These are phyloP conservation scores for Collybia sordida DNA, from an alignment of 768 basidiomycete genomes.

Conservation along the genomic window DNA sequence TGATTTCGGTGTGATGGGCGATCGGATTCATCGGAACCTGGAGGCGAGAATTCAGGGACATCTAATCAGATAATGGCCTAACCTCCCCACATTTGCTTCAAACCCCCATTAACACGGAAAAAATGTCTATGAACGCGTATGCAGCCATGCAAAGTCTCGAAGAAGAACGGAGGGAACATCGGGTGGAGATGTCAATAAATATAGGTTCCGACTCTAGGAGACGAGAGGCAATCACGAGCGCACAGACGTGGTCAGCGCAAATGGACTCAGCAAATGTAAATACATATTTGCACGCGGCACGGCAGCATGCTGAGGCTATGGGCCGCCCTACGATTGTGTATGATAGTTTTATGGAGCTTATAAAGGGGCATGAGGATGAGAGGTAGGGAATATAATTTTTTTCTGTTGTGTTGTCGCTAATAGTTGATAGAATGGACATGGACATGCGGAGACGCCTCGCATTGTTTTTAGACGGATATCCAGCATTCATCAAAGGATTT, in stretches of 20 bases:
- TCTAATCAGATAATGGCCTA: not conserved
- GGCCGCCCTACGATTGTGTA: slow-evolving; percentile 2
- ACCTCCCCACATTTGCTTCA: not conserved
- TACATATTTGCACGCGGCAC: not conserved
- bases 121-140: no score
- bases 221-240: not conserved
- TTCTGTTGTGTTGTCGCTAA: not conserved
- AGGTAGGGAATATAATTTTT: not conserved
- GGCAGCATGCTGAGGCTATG: not conserved
- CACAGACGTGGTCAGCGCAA: not conserved
- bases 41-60: not conserved
- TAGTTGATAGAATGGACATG: not conserved
- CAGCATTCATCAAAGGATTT: not conserved
- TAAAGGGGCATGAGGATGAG: not conserved
- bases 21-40: not conserved
- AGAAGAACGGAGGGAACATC: no score
- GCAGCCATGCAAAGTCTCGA: no score
- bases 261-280: not conserved
- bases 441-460: not conserved
- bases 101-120: not conserved
- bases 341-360: not conserved
- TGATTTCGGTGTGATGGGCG: no score
- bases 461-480: not conserved
- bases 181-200: no score
- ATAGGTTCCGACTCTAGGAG: no score